phyloP scores from a whole-genome alignment of 2,329 filamentous ascomycete species.

The Tolypocladium ovalisporum region DNA sequence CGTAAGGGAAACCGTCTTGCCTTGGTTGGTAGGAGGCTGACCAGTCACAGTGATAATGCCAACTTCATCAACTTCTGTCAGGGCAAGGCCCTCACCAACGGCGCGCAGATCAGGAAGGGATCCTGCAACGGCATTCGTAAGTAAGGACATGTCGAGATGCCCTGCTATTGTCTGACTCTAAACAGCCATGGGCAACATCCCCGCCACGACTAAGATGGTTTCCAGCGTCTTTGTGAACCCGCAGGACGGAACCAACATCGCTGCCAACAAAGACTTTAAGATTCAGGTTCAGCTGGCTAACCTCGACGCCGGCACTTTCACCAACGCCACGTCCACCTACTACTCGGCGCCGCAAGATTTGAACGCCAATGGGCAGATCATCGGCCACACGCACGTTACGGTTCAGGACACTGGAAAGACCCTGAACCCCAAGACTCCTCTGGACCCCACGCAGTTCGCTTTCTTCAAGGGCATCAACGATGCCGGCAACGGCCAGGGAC shows the following conservation, averaged over 20 bases:
- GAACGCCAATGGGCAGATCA: slow-evolving; percentile 34
- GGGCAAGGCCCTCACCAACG: slow-evolving; percentile 46
- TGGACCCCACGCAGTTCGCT: slow-evolving; percentile 41
- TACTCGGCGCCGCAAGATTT: slow-evolving; percentile 49
- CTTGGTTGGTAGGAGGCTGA: slow-evolving; percentile 3
- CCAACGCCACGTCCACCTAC: slow-evolving; percentile 48
- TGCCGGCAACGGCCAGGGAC: slow-evolving; percentile 42
- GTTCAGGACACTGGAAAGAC: slow-evolving; percentile 43
- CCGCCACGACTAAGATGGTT: slow-evolving; percentile 43
- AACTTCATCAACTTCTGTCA: slow-evolving; percentile 56
- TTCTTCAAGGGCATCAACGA: slow-evolving; percentile 62
- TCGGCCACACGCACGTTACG: slow-evolving; percentile 50
- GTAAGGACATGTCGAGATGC: slow-evolving; percentile 14
- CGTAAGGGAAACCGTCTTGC: slow-evolving; percentile 27
- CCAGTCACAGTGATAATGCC: slow-evolving; percentile 34
- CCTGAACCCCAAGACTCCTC: slow-evolving; percentile 38
- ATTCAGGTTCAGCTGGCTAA: slow-evolving; percentile 41
- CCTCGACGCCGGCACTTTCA: slow-evolving; percentile 47
- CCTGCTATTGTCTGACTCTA: background rate
- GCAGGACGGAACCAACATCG: slow-evolving; percentile 36
- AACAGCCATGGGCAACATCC: slow-evolving; percentile 49
- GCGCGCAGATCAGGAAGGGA: slow-evolving; percentile 42
- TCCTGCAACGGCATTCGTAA: slow-evolving; percentile 55
- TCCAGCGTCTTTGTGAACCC: slow-evolving; percentile 44
- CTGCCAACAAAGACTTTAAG: slow-evolving; percentile 37